Conservation (phyloP, 345 rosid species). For the Hibiscus tridactylites region DNA sequence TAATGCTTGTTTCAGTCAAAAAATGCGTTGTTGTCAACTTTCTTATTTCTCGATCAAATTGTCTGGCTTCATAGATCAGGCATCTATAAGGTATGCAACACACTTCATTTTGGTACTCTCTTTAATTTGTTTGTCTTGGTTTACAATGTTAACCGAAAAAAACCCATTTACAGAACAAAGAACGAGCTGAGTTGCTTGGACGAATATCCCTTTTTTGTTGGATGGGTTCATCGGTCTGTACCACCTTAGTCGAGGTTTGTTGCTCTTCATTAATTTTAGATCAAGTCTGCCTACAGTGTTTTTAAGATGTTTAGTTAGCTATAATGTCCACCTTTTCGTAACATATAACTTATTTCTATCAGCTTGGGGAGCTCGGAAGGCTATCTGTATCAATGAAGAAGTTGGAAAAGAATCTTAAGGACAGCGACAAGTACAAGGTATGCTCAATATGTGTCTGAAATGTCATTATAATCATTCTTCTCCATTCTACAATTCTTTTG, state of each 20-base stretch:
- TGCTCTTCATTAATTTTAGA: neutral
- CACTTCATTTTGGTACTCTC: neutral
- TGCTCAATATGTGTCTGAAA: neutral
- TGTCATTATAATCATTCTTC: neutral
- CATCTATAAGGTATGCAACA: constrained; percentile 63
- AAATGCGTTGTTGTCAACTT: constrained; percentile 77
- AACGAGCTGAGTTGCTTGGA: constrained; percentile 64
- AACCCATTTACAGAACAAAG: constrained; percentile 57
- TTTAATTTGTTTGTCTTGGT: constrained; percentile 3
- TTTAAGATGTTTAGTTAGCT: neutral
- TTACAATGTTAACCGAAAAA: constrained; percentile 1
- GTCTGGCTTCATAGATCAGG: constrained; percentile 96
- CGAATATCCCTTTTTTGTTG: constrained; percentile 82
- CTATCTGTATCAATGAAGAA: constrained; percentile 74
- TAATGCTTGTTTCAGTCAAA: constrained; percentile 55
- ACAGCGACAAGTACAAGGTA: constrained; percentile 59
- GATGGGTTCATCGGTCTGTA: constrained; percentile 84
- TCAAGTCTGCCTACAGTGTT: neutral
- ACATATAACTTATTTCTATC: constrained; percentile 6
- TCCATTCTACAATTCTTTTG: neutral
- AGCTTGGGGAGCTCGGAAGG: constrained; percentile 86
- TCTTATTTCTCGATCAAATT: constrained; percentile 94
- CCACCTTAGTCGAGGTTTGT: constrained; percentile 79
- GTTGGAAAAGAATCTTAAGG: constrained; percentile 68
- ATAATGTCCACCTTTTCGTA: neutral